Evolutionary conservation across 441 rosid genomes (phyloP), one percentile per base, ranked within the genome.

Genomic region (Kokia cookei): DNA sequence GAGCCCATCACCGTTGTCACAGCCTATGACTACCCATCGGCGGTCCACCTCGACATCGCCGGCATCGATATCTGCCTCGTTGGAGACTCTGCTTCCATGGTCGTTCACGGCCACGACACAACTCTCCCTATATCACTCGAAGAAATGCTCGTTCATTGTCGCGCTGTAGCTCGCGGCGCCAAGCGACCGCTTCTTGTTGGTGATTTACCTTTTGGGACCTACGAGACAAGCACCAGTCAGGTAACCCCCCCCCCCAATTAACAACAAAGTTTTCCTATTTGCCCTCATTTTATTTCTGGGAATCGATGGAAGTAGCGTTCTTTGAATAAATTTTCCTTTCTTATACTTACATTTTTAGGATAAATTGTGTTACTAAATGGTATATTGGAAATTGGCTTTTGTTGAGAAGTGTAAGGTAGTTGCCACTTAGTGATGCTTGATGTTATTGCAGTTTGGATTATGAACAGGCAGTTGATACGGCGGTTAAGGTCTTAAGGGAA

Each of bases 1-100:
- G 89, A 90, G 48, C 93, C 93, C 69, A 93, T 95, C 48, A 86
- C 92, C 7, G 81, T 90, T 12, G 95, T 93, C 79, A 91, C 99
- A 55, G 96, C 90, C 63, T 93, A 95, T 71, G 98, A 95, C 77
- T 95, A 95, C 62, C 97, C 98, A 5, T 89, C 98, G 0, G 98
- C 93, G 1, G 96, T 93, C 73, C 99, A 93, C 77, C 45, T 95
- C 42, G 97, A 95, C 71, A 74, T 83, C 62, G 95, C 98, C 9
- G 99, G 95, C 42, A 86, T 93, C 15, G 97, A 95, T 74, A 73
- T 95, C 61, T 90, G 93, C 75, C 81, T 95, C 17, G 97, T 95
- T 11, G 99, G 99, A 12, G 98, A 95, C 80, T 95, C 99, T 0
- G 97, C 99, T 37, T 78, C 98, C 61, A 95, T 95, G 98, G 98